A percentile compares a stretch with the other conserved stretches of the same genome.
phyloP scores from a whole-genome alignment of 495 filamentous ascomycete species.

The Hypoxylon perforatum region DNA sequence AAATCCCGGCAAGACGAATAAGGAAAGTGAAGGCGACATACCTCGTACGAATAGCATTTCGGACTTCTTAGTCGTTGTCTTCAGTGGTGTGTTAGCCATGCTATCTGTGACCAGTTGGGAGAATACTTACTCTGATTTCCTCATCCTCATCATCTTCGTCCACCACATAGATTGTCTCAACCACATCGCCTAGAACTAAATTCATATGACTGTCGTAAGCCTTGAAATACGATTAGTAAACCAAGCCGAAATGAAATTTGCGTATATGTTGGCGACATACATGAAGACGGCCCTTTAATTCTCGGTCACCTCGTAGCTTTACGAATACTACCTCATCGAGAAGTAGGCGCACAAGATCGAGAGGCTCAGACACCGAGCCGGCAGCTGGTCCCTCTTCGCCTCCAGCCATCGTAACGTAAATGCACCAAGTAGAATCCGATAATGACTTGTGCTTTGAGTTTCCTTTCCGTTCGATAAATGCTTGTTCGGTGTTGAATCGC shows the following conservation, averaged over 20 bases:
- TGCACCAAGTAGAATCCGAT: neutral
- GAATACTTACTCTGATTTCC: slow-evolving; percentile 47
- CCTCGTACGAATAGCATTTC: slow-evolving; percentile 99
- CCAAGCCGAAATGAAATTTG: neutral
- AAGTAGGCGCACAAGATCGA: slow-evolving; percentile 93
- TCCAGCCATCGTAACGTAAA: slow-evolving; percentile 70
- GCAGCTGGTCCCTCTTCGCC: slow-evolving; percentile 68
- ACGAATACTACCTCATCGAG: slow-evolving; percentile 97
- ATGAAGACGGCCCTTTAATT: slow-evolving; percentile 93
- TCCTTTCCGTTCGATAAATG: neutral
- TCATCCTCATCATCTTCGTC: slow-evolving; percentile 89
- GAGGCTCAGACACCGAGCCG: slow-evolving; percentile 79
- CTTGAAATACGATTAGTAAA: slow-evolving; percentile 57
- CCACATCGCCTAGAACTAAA: slow-evolving; percentile 94
- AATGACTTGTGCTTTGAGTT: neutral
- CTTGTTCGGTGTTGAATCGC: slow-evolving; percentile 4
- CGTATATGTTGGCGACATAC: slow-evolving; percentile 61
- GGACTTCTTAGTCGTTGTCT: slow-evolving; percentile 95
- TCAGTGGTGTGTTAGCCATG: slow-evolving; percentile 20
- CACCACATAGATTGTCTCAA: slow-evolving; percentile 94
- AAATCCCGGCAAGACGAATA: neutral
- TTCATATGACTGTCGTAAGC: slow-evolving; percentile 99
- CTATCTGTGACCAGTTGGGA: neutral
- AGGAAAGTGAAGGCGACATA: slow-evolving; percentile 51
- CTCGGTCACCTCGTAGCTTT: slow-evolving; percentile 93